Base-by-base conservation (phyloP, 163 green algal species). In the Chlamydomonas reinhardtii region DNA sequence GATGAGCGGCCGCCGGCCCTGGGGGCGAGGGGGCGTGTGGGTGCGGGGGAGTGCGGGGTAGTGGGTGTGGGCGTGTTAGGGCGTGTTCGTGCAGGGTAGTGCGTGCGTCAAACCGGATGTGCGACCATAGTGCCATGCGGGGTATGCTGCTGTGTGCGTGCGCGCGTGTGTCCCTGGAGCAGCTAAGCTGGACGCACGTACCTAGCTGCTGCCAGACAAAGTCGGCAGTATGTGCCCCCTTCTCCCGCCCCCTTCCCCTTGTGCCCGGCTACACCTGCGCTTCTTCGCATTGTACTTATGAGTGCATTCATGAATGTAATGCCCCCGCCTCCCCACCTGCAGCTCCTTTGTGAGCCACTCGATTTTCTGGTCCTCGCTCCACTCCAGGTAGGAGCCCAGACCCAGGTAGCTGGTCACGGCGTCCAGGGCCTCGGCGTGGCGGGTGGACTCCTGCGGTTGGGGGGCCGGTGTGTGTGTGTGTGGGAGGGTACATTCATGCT, bases 401-500 rank as follows among this genome's bases (percentile, higher is more conserved):
- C 91, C 95, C 66, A 98, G 90, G 91, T 96, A 97, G 78, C 86
- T 89, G 39, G 97, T 99, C 83, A 99, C 94, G 48, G 94, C 94
- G 87, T 97, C 92, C 34, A 99, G 73, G 25, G 94, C 92, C 52
- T 98, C 95, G 29, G 93, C 93, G 92, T 99, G 97, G 34, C 94
- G 94, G 16, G 92, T 92, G 83, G 74, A 85, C 74, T 88, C 83
- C 76, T 90, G 65, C 17, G 59, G 43, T 2, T 17, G 29, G 9
- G 43, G 32, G n/a, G 24, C 29, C 39, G 3, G 73, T 48, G 39
- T 5, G 39, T 8, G 39, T 48, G 39, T 48, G 39, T 48, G 39
- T 5, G 39, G 27, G 34, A 9, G 71, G 34, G 71, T 9, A 34
- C 17, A 34, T n/a, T n/a, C n/a, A n/a, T n/a, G n/a, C n/a, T n/a